phyloP scores from a whole-genome alignment of 306 rosid genomes.

The Quercus dentata region DNA sequence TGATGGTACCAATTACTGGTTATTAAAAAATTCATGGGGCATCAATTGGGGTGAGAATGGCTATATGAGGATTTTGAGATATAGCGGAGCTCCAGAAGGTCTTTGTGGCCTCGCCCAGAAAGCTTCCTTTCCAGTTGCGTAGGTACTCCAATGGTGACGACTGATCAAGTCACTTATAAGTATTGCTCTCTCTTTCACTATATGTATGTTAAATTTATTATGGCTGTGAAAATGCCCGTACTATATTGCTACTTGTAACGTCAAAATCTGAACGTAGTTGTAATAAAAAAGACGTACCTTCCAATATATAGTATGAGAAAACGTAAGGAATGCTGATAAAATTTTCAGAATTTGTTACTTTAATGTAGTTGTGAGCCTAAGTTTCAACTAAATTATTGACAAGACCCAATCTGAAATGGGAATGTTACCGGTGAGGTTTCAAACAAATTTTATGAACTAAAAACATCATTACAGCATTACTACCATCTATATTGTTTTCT shows the following conservation, averaged over 20 bases:
- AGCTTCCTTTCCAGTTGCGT: conserved; percentile 6
- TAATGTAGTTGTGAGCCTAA: too few species aligned
- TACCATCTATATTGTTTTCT: too few species aligned
- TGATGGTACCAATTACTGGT: conserved; percentile 17
- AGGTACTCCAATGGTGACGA: neutral
- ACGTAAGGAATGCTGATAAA: too few species aligned
- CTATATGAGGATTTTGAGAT: conserved; percentile 18
- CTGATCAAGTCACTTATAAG: neutral
- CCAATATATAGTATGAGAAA: too few species aligned
- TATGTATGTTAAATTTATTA: neutral
- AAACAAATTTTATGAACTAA: too few species aligned
- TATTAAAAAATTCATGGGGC: conserved; percentile 31
- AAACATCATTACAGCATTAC: too few species aligned
- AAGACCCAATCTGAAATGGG: too few species aligned
- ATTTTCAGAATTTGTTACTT: too few species aligned
- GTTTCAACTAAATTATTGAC: too few species aligned
- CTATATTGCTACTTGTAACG: neutral
- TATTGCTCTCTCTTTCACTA: neutral
- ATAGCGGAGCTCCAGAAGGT: neutral
- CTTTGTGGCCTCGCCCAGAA: conserved; percentile 12
- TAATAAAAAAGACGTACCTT: too few species aligned
- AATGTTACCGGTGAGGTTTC: too few species aligned
- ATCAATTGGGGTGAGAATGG: conserved; percentile 30
- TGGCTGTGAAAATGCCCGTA: neutral
- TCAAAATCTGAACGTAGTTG: too few species aligned